Evolutionary conservation across 768 basidiomycete species (phyloP), one percentile per base, ranked within the genome.

Genomic region (Punctularia strigosozonata): DNA sequence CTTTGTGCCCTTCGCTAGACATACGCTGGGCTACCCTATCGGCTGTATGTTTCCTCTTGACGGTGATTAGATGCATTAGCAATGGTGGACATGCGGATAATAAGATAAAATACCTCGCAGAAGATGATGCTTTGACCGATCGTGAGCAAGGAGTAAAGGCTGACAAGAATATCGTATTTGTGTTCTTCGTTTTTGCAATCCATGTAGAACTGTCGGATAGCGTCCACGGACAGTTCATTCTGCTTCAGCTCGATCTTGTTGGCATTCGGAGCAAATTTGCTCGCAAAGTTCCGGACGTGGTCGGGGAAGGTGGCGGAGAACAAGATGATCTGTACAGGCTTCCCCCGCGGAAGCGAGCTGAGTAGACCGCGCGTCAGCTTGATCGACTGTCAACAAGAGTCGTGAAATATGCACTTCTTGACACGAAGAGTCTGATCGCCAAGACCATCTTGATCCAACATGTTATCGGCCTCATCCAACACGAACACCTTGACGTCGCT

Each of bases 41-140:
- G 14, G 95, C 92, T 0, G 89, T 91, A 53, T 83, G n/a, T n/a
- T n/a, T n/a, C n/a, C n/a, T n/a, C n/a, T n/a, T n/a, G 80, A 44
- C 89, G 84, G 55, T 83, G 78, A 87, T 91, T 56, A 20, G 15
- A 26, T 3, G 4, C 13, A 22, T 4, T 36, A 25, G 21, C 23
- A 40, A 36, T 14, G 14, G 25, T 14, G 17, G 19, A 28, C 37
- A 37, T 12, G 21, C 3, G 15, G 24, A 19, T 12, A 18, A 13
- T 4, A 17, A 22, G 22, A 19, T 4, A 5, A 37, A 40, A 40
- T 19, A 88, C 91, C 61, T 87, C 80, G 59, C 90, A 92, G 64
- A 99, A 99, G 49, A 99, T 98, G 57, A 99, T 99, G 57, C 88
- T 92, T 60, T 98, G 95, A 0, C 95, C 95, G 40, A 99, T 83